Evolutionary conservation across 2,329 filamentous ascomycete genomes (phyloP), one percentile per base, ranked within the genome.

Genomic region (Phyllosticta ampelicida): DNA sequence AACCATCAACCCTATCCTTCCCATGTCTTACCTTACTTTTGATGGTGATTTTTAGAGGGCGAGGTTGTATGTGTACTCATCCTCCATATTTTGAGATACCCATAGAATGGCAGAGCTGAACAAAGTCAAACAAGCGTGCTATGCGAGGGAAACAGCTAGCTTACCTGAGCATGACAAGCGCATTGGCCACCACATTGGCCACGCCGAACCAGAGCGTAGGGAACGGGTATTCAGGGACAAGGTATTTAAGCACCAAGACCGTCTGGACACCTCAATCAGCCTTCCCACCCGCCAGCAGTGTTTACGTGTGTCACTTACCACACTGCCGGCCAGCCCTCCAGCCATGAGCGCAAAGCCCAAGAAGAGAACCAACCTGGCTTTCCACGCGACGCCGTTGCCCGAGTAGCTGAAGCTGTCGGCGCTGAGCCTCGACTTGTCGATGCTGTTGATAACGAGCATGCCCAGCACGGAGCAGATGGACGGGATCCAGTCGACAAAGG

Each of bases 21-120:
- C 10, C n/a, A n/a, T n/a, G n/a, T n/a, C n/a, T 13, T 29, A 13
- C n/a, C 16, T 20, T 23, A 29, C 9, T 49, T 28, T 21, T 44
- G 36, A 44, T 44, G 8, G 36, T n/a, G 11, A 44, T 44, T 9
- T 44, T 53, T 65, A 87, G 62, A 87, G 77, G 54, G 83, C 81
- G 61, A 87, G 73, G 65, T 83, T 86, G 71, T 87, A 87, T 28
- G 83, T 86, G 69, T 86, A 87, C 66, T 86, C 84, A 65, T 87
- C 84, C 69, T 87, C 85, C 73, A 87, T 86, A 66, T 86, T 87
- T 75, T 87, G 85, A 55, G 82, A 83, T 26, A 87, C 77, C 84
- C 84, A 87, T 30, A 87, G 77, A 44, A 86, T 80, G 53, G 82
- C 76, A 23, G 82, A 82, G 67, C 83, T 86, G 64, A 26, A 21